A percentile compares a stretch with the other conserved stretches of the same genome.
Evolutionary conservation across 129 eudicot species (phyloP).

Genomic region (Tagetes erecta): DNA sequence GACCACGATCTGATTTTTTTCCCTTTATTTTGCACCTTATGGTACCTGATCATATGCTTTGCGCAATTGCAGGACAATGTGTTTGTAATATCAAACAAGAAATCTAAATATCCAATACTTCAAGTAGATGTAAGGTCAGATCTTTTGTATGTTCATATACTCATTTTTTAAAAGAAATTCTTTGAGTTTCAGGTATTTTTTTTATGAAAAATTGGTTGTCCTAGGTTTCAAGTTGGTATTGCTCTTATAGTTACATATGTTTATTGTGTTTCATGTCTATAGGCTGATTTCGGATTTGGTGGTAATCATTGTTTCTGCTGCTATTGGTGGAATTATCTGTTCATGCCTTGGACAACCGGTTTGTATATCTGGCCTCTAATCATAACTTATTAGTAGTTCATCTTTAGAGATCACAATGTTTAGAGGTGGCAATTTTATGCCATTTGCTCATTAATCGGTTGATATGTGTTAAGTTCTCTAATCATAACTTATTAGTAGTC

Average conservation of each 20-base stretch:
- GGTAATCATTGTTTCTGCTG: constrained; percentile 96
- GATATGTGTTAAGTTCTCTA: not conserved
- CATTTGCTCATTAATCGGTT: constrained; percentile 5
- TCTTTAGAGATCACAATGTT: constrained; percentile 8
- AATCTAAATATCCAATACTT: constrained; percentile 93
- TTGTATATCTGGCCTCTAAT: constrained; percentile 31
- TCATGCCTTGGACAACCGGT: constrained; percentile 99
- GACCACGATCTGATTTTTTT: not conserved
- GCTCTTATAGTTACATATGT: constrained; percentile 11
- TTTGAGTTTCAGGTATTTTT: constrained; percentile 13
- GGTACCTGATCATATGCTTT: constrained; percentile 26
- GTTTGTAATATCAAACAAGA: constrained; percentile 96
- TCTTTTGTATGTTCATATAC: constrained; percentile 26
- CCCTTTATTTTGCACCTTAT: constrained; percentile 21
- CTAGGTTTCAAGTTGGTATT: constrained; percentile 5
- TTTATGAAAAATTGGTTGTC: constrained; percentile 18
- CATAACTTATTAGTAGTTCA: constrained; percentile 19
- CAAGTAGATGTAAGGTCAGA: constrained; percentile 95
- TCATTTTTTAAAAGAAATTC: constrained; percentile 3
- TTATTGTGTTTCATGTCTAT: constrained; percentile 15
- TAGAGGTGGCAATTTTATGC: not conserved
- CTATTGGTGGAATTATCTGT: constrained; percentile 94
- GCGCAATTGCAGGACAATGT: constrained; percentile 77
- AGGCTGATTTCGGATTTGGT: constrained; percentile 98
- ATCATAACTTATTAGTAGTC: not conserved